Evolutionary conservation across 768 basidiomycete genomes (phyloP).

Genomic region (Rhizopogon rudus): DNA sequence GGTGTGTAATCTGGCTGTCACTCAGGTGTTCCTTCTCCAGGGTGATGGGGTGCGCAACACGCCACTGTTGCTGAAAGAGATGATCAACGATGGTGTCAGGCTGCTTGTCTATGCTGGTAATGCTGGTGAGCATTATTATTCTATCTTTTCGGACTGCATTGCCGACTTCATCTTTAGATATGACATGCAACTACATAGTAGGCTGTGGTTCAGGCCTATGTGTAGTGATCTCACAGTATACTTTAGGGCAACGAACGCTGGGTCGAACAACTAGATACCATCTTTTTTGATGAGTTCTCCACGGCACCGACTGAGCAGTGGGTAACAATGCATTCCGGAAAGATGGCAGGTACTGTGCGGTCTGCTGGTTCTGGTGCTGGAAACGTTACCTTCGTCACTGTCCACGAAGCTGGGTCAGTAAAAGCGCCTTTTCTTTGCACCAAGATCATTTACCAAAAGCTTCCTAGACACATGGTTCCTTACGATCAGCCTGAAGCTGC

Average conservation of each 20-base stretch:
- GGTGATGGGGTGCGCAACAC: constrained; percentile 88
- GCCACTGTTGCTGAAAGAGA: constrained; percentile 69
- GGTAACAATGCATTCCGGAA: constrained; percentile 47
- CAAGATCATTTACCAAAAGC: background rate
- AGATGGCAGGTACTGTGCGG: constrained; percentile 62
- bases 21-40: constrained; percentile 72
- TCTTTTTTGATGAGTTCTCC: constrained; percentile 59
- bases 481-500: constrained; percentile 87
- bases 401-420: constrained; percentile 76
- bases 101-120: constrained; percentile 89
- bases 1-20: constrained; percentile 73
- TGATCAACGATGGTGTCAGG: constrained; percentile 79
- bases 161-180: constrained; percentile 40
- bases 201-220: constrained; percentile 14
- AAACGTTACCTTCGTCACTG: constrained; percentile 78
- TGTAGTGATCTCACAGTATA: background rate
- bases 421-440: background rate
- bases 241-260: constrained; percentile 74
- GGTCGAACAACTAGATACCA: constrained; percentile 58
- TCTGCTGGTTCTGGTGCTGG: constrained; percentile 66
- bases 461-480: constrained; percentile 79
- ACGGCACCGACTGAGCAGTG: constrained; percentile 47
- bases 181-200: constrained; percentile 85
- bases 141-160: background rate
- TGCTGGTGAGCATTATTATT: constrained; percentile 44